Evolutionary conservation across 768 basidiomycete genomes (phyloP).

Genomic region (Mycena floridula): DNA sequence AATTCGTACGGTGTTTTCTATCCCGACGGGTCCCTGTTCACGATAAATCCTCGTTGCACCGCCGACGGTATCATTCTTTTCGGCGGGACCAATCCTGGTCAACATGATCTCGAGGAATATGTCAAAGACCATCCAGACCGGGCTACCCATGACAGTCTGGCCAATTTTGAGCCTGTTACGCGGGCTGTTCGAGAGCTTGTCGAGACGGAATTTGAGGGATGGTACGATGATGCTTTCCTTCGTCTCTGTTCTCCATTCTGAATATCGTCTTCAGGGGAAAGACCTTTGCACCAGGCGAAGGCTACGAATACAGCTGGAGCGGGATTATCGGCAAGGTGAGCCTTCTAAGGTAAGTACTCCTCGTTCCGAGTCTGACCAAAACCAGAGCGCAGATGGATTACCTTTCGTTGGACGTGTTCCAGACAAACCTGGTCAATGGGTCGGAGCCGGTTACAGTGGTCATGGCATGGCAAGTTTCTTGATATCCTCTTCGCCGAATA

Average conservation of each 20-base stretch:
- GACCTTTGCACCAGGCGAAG: constrained; percentile 8
- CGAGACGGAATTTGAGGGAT: constrained; percentile 9
- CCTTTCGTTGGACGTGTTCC: constrained; percentile 16
- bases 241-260: not conserved
- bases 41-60: constrained; percentile 12
- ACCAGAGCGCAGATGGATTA: constrained; percentile 11
- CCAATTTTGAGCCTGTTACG: constrained; percentile 13
- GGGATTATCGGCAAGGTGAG: constrained; percentile 14
- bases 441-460: constrained; percentile 16
- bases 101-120: constrained; percentile 8
- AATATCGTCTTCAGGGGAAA: not conserved
- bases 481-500: no score
- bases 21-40: constrained; percentile 7
- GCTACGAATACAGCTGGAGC: constrained; percentile 13
- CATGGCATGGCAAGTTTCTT: no score
- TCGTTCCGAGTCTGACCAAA: not conserved
- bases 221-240: constrained; percentile 4
- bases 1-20: constrained; percentile 14
- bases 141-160: constrained; percentile 11
- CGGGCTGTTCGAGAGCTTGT: constrained; percentile 10
- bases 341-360: not conserved
- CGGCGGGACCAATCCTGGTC: constrained; percentile 12
- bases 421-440: constrained; percentile 12
- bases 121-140: constrained; percentile 8
- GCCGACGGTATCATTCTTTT: constrained; percentile 13